Conservation (phyloP, 495 filamentous ascomycete genomes). For the Penicillium psychrofluorescens region DNA sequence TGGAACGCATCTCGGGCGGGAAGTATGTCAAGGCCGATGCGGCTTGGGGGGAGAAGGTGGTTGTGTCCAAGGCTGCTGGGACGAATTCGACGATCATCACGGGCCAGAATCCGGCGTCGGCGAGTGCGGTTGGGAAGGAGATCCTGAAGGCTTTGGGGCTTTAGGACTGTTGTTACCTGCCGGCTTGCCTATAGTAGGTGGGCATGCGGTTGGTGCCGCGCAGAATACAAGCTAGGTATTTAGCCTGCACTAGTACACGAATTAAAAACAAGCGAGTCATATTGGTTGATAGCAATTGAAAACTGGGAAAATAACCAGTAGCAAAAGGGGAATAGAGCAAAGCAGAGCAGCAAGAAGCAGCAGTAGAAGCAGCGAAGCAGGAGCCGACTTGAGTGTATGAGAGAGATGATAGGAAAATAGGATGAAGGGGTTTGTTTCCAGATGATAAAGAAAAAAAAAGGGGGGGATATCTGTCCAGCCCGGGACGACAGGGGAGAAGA, state of each 20-base stretch:
- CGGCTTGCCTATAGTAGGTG: too few relatives aligned
- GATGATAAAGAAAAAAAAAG: conserved; percentile 1
- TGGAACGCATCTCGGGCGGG: conserved; percentile 43
- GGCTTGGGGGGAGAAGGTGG: conserved; percentile 53
- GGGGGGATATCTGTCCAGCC: conserved; percentile 11
- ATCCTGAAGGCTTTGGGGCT: conserved; percentile 32
- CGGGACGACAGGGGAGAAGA: neutral
- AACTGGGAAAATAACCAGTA: conserved; percentile 11
- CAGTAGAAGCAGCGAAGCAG: neutral
- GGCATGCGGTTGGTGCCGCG: too few relatives aligned
- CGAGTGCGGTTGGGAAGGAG: conserved; percentile 48
- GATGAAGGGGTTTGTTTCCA: too few relatives aligned
- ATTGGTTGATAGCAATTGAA: conserved; percentile 10
- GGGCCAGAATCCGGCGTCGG: conserved; percentile 68
- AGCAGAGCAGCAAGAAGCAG: conserved; percentile 5
- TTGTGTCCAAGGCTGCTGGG: conserved; percentile 37
- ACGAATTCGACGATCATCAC: conserved; percentile 53
- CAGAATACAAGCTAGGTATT: too few relatives aligned
- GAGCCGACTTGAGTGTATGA: neutral
- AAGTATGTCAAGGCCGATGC: conserved; percentile 52
- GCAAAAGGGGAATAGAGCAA: conserved; percentile 30
- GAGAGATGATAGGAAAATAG: neutral
- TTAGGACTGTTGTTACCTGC: neutral
- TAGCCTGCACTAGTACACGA: too few relatives aligned
- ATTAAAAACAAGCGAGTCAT: conserved; percentile 10